Percentiles rank a stretch among this genome's conserved stretches.
Evolutionary conservation across 2,329 filamentous ascomycete genomes (phyloP).

Genomic region (Aspergillus glaucus): DNA sequence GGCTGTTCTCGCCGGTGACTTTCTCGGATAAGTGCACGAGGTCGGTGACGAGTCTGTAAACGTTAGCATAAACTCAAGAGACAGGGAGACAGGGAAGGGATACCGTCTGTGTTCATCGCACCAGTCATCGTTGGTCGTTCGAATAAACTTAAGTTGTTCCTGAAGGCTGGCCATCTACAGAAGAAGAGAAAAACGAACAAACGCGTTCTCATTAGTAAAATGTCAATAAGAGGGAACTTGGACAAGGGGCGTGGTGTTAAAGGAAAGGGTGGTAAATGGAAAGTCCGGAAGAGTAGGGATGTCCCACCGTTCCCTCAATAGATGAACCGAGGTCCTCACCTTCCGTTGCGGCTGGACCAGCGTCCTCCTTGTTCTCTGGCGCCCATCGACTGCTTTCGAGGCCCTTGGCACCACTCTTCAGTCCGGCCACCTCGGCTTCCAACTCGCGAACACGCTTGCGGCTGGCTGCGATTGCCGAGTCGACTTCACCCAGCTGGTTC

Average conservation of each 20-base stretch:
- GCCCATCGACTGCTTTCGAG: slow-evolving; percentile 40
- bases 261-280: slow-evolving; percentile 25
- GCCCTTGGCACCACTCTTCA: slow-evolving; percentile 28
- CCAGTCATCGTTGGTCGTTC: slow-evolving; percentile 40
- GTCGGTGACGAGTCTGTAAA: slow-evolving; percentile 32
- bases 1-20: slow-evolving; percentile 22
- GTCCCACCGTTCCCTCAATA: slow-evolving; percentile 44
- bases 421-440: slow-evolving; percentile 31
- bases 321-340: slow-evolving; percentile 44
- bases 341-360: slow-evolving; percentile 34
- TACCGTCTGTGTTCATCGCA: slow-evolving; percentile 39
- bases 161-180: slow-evolving; percentile 43
- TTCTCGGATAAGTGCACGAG: slow-evolving; percentile 30
- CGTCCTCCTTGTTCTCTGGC: slow-evolving; percentile 24
- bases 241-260: slow-evolving; percentile 13
- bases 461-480: slow-evolving; percentile 28
- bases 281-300: slow-evolving; percentile 28
- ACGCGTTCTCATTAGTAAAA: slow-evolving; percentile 12
- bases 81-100: not conserved
- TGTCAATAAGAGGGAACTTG: slow-evolving; percentile 13
- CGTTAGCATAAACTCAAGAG: slow-evolving; percentile 3
- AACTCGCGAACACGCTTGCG: slow-evolving; percentile 34
- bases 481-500: slow-evolving; percentile 34
- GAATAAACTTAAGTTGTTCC: slow-evolving; percentile 42
- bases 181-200: slow-evolving; percentile 7